Base-by-base conservation (phyloP, 768 basidiomycete genomes). In the Tylopilus cervinicoccineus region DNA sequence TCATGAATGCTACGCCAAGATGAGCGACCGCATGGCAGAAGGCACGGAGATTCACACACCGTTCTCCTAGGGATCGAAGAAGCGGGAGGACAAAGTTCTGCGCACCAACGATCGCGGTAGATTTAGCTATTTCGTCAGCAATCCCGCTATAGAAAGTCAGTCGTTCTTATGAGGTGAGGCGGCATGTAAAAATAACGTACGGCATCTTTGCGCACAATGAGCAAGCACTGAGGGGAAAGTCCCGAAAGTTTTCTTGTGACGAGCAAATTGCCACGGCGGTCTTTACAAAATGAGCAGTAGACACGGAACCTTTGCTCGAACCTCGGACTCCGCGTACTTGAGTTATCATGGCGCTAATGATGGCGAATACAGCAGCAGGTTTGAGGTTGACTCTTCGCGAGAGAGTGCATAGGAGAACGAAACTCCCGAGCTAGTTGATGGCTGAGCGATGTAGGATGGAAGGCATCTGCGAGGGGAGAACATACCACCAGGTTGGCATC, bases 351-450 rank as follows among this genome's bases (percentile, higher is more conserved):
- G 76, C 62, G 27, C 62, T 62, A 9, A 90, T 51, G 17, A 92
- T 76, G 3, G 76, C 72, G 47, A 77, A 78, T 47, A 91, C 51
- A 1, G 86, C 88, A 17, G 77, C 60, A 1, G 78, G 55, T 1
- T 80, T 73, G 28, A 94, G 58, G 12, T 73, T 71, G 43, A 78
- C 78, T 66, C 82, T 84, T 53, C 81, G 81, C 0, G 87, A 80
- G 20, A 94, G 72, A 0, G 82, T 74, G 1, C 83, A 79, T 1
- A 93, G 70, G 9, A 93, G 73, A 48, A 92, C 76, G 57, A 86
- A 88, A 55, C 79, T 81, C 38, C 82, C 86, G 12, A 93, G 75
- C 87, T 88, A 50, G 11, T 38, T 10, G 14, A 26, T 12, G 14
- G 12, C 33, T 34, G 22, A 0, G n/a, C 47, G 26, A 54, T 26